Evolutionary conservation across 2,329 filamentous ascomycete species (phyloP), one percentile per base, ranked within the genome.

Genomic region (Byssothecium circinans): DNA sequence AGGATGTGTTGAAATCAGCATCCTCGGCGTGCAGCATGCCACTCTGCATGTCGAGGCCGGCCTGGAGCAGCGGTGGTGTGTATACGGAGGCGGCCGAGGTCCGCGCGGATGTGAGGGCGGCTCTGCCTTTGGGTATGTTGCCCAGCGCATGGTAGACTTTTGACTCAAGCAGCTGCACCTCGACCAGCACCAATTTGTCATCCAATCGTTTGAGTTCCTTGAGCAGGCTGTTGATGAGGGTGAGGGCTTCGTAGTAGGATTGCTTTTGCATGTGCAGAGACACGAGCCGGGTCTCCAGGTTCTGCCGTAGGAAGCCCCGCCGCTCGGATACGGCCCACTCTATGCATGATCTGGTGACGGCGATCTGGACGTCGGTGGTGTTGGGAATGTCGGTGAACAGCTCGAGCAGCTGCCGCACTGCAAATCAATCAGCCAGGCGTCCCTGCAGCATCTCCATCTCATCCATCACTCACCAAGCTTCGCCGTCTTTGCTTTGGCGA

Each of bases 1-100:
- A 99, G 41, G 94, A 90, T 20, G 94, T 99, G 78, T 95, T 96
- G 82, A 99, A 99, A 77, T 99, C 95, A 76, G 91, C 89, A 71
- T 99, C 94, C 75, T 99, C 95, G 19, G 94, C 94, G 73, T 99
- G 95, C 49, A 99, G 84, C 87, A 97, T 97, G 59, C 94, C 95
- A 56, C 90, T 96, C 79, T 99, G 94, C 94, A 99, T 97, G 70
- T 99, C 94, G 59, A 99, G 83, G 63, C 94, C 91, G 37, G 94
- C 94, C 77, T 99, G 95, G 49, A 99, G 82, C 58, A 95, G 80
- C 3, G 95, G 94, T 42, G 94, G 94, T 19, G 91, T 96, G 79
- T 99, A 99, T 54, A 99, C 94, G 22, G 91, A 96, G 41, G 95
- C 94, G 45, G 95, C 94, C 62, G 89, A 95, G 38, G 94, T 99